Percentiles rank a stretch among this genome's conserved stretches.
Conservation (phyloP, 805 yeast genomes). For the Yarrowia sp. region DNA sequence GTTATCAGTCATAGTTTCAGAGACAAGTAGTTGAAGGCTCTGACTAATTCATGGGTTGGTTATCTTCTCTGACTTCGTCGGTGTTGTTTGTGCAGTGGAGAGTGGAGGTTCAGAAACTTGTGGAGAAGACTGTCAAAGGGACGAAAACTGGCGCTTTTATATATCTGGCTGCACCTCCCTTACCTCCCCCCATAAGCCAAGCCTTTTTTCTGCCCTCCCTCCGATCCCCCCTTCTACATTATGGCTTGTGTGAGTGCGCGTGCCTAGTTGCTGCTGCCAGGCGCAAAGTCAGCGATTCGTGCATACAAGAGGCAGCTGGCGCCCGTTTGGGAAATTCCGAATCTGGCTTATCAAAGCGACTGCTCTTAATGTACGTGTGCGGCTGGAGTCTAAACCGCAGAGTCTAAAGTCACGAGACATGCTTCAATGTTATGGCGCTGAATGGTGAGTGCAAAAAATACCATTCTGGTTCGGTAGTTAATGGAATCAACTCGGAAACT, state of each 20-base stretch:
- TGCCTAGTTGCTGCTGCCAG: not conserved
- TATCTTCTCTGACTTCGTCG: not conserved
- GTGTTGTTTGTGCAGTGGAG: not conserved
- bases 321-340: not conserved
- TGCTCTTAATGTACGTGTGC: not conserved
- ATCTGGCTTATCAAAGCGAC: constrained; percentile 4
- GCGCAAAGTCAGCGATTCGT: constrained; percentile 4
- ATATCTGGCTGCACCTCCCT: not conserved
- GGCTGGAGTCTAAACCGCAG: not conserved
- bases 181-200: constrained; percentile 7
- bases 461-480: no score
- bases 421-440: no score
- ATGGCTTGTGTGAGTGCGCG: not conserved
- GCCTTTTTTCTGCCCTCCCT: not conserved
- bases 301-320: constrained; percentile 2
- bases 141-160: no score
- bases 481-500: no score
- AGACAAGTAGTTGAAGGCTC: not conserved
- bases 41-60: not conserved
- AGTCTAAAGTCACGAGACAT: not conserved
- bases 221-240: not conserved
- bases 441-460: no score
- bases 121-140: no score
- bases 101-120: not conserved
- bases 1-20: not conserved